Conservation (phyloP, 1,284 basidiomycete genomes). For the Trichosporon sp. region DNA sequence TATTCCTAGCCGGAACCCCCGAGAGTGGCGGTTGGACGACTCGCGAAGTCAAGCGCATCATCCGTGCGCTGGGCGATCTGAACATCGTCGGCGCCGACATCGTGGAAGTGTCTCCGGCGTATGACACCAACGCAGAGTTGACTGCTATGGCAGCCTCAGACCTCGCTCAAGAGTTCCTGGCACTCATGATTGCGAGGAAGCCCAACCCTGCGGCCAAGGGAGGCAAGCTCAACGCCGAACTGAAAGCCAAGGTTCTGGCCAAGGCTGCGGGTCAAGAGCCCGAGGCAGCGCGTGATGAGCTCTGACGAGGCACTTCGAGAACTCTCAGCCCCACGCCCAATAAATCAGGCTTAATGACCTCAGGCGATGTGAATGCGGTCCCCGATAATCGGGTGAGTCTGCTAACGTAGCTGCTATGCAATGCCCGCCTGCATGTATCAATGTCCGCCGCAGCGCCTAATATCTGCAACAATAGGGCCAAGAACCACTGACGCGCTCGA, state of each 20-base stretch:
- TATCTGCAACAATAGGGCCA: neutral
- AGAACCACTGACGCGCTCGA: neutral
- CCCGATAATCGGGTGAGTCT: neutral
- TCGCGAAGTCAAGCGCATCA: conserved; percentile 46
- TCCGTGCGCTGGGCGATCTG: conserved; percentile 44
- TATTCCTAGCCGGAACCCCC: conserved; percentile 35
- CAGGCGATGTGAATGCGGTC: too few relatives aligned
- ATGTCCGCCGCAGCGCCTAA: neutral
- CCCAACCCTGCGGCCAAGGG: conserved; percentile 11
- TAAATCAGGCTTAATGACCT: too few relatives aligned
- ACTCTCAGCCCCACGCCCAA: too few relatives aligned
- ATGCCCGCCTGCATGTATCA: neutral
- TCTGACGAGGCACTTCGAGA: neutral
- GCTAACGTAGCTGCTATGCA: neutral
- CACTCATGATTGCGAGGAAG: conserved; percentile 16
- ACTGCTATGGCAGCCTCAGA: conserved; percentile 46
- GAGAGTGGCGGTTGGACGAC: conserved; percentile 50
- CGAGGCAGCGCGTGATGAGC: conserved; percentile 11
- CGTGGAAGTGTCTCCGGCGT: conserved; percentile 43
- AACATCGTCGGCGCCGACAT: conserved; percentile 59
- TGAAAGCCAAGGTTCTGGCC: conserved; percentile 3
- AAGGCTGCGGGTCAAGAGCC: conserved; percentile 3
- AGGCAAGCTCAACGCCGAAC: conserved; percentile 10
- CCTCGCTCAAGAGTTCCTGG: conserved; percentile 39
- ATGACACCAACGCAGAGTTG: conserved; percentile 45